A percentile compares a stretch with the other conserved stretches of the same genome.
phyloP scores from a whole-genome alignment of 1,139 yeast species.

The Blastobotrys persicus region DNA sequence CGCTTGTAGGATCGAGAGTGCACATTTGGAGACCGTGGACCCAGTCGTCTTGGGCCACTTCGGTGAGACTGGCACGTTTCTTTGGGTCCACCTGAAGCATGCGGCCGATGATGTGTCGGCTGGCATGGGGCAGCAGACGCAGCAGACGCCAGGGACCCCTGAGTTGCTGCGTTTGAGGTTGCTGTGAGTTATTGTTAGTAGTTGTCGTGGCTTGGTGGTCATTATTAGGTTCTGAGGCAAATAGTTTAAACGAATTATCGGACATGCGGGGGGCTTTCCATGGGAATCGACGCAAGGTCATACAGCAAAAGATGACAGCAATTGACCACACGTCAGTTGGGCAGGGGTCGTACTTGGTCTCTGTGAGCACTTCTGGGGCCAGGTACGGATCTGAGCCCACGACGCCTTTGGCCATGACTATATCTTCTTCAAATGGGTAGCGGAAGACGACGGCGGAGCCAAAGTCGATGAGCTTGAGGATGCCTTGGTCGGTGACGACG shows the following conservation, averaged over 20 bases:
- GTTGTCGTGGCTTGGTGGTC: slow-evolving; percentile 15
- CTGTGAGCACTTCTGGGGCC: slow-evolving; percentile 88
- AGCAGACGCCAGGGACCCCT: slow-evolving; percentile 85
- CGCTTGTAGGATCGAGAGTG: slow-evolving; percentile 44
- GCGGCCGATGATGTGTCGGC: slow-evolving; percentile 70
- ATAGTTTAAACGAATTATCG: slow-evolving; percentile 81
- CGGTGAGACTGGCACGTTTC: slow-evolving; percentile 66
- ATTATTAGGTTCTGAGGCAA: slow-evolving; percentile 45
- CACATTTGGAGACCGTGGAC: slow-evolving; percentile 53
- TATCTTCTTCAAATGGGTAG: slow-evolving; percentile 79
- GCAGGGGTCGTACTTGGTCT: slow-evolving; percentile 80
- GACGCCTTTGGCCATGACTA: slow-evolving; percentile 84
- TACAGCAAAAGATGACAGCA: slow-evolving; percentile 93
- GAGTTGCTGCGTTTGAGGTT: slow-evolving; percentile 23
- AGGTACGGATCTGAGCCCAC: slow-evolving; percentile 98
- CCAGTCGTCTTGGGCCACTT: slow-evolving; percentile 71
- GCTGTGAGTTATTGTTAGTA: slow-evolving; percentile 10
- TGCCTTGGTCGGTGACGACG: slow-evolving; percentile 82
- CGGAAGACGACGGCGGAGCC: slow-evolving; percentile 94
- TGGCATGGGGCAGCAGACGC: slow-evolving; percentile 81
- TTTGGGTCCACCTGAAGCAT: slow-evolving; percentile 72
- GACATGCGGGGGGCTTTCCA: slow-evolving; percentile 91
- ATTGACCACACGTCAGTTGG: slow-evolving; percentile 95
- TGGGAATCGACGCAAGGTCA: slow-evolving; percentile 91
- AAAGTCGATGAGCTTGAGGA: slow-evolving; percentile 88